Percentiles rank a stretch among this genome's conserved stretches.
Conservation (phyloP, 257 asterid species). For the Rubia yunnanensis region DNA sequence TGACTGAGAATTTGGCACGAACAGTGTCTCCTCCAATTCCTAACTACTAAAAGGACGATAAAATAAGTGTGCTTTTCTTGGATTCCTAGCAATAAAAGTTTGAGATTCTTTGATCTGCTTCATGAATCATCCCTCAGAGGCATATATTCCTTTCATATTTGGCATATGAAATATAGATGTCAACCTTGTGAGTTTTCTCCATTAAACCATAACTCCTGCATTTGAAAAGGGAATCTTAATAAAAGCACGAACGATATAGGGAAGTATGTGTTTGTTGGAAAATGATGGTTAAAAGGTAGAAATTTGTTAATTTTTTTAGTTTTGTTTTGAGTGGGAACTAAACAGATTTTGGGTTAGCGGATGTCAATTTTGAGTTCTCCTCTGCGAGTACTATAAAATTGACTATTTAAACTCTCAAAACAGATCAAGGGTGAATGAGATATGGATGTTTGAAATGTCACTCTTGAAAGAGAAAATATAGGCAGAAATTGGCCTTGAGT, state of each 20-base stretch:
- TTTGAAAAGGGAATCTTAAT: neutral
- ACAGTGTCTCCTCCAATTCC: constrained; percentile 35
- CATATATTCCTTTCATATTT: constrained; percentile 41
- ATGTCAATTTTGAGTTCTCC: no score
- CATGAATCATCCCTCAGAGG: constrained; percentile 67
- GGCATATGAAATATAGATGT: constrained; percentile 35
- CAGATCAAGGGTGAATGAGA: no score
- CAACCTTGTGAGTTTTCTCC: constrained; percentile 28
- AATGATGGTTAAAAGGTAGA: no score
- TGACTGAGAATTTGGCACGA: constrained; percentile 40
- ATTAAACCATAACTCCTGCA: constrained; percentile 39
- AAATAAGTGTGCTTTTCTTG: constrained; percentile 45
- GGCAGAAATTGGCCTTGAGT: no score
- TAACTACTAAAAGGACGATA: constrained; percentile 49
- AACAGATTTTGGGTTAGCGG: no score
- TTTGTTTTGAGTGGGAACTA: no score
- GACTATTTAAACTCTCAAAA: no score
- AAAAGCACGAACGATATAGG: neutral
- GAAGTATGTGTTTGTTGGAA: no score
- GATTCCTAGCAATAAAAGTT: constrained; percentile 28
- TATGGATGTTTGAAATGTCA: no score
- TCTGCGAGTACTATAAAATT: no score
- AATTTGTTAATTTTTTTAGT: no score
- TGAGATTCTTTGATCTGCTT: constrained; percentile 35
- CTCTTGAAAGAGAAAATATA: no score